Percentiles rank a stretch among this genome's conserved stretches.
Evolutionary conservation across 108 stramenopile genomes (phyloP).

Genomic region (Cyclotella atomus): DNA sequence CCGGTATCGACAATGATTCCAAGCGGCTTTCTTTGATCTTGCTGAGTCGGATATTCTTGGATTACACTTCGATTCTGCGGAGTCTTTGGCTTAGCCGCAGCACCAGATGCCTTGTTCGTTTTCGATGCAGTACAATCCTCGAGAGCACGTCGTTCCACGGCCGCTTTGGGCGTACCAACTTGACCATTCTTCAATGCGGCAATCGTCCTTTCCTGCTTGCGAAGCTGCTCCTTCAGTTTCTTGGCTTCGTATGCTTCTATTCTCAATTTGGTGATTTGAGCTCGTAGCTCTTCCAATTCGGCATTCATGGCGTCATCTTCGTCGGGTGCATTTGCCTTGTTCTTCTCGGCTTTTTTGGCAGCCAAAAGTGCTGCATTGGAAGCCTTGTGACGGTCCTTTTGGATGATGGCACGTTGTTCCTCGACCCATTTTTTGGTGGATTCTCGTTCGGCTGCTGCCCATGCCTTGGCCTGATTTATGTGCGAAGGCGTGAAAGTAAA

Average conservation of each 20-base stretch:
- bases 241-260: conserved; percentile 52
- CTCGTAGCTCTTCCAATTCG: conserved; percentile 64
- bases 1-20: background rate
- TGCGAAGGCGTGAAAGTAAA: background rate
- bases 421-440: conserved; percentile 48
- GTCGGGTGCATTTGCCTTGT: background rate
- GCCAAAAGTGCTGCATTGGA: conserved; percentile 55
- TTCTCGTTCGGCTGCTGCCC: conserved; percentile 51
- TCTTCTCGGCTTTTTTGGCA: conserved; percentile 32
- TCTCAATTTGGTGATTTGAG: conserved; percentile 70
- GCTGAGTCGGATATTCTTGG: conserved; percentile 1
- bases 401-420: conserved; percentile 47
- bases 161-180: background rate
- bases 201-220: conserved; percentile 38
- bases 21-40: conserved; percentile 4
- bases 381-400: conserved; percentile 52
- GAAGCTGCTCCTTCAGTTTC: conserved; percentile 39
- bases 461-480: conserved; percentile 42
- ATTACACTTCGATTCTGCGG: no score
- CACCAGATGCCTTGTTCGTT: conserved; percentile 7
- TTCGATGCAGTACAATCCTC: conserved; percentile 17
- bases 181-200: conserved; percentile 11
- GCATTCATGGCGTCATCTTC: conserved; percentile 47
- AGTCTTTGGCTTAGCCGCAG: conserved; percentile 8
- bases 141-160: background rate